Evolutionary conservation across 768 basidiomycete species (phyloP).

Genomic region (Pholiota molesta): DNA sequence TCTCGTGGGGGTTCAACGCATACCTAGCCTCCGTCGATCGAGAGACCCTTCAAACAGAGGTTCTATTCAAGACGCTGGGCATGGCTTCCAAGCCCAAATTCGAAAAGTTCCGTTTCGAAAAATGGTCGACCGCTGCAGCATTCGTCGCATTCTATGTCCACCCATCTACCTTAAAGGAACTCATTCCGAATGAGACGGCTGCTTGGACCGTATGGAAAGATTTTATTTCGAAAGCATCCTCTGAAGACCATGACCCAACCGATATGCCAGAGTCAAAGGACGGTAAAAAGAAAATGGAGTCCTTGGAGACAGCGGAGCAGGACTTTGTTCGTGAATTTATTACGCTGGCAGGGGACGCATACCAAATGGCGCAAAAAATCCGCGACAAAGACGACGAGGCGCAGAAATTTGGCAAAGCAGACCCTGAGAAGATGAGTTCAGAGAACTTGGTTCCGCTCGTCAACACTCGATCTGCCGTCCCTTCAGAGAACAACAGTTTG

Average conservation of each 20-base stretch:
- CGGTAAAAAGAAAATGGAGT: neutral
- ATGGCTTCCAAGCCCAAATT: conserved; percentile 11
- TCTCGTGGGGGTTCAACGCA: conserved; percentile 22
- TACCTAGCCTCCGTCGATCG: conserved; percentile 22
- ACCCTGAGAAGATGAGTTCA: neutral
- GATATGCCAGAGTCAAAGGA: neutral
- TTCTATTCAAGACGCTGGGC: conserved; percentile 12
- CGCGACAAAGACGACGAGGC: neutral
- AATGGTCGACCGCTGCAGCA: conserved; percentile 18
- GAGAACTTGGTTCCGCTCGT: no score
- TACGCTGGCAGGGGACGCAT: neutral
- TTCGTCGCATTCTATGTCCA: conserved; percentile 12
- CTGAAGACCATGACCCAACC: neutral
- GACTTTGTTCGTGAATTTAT: conserved; percentile 4
- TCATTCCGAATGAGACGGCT: conserved; percentile 17
- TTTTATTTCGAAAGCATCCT: conserved; percentile 8
- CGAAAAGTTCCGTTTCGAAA: conserved; percentile 12
- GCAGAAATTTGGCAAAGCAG: no score
- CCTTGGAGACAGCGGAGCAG: neutral
- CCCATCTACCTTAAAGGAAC: conserved; percentile 10
- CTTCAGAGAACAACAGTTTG: no score
- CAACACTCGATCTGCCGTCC: no score
- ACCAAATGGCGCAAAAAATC: neutral
- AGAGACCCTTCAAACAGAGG: conserved; percentile 17
- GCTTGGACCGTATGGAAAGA: conserved; percentile 13